Evolutionary conservation across 2,329 filamentous ascomycete genomes (phyloP), one percentile per base, ranked within the genome.

Genomic region (Ophidiomyces ophidiicola): DNA sequence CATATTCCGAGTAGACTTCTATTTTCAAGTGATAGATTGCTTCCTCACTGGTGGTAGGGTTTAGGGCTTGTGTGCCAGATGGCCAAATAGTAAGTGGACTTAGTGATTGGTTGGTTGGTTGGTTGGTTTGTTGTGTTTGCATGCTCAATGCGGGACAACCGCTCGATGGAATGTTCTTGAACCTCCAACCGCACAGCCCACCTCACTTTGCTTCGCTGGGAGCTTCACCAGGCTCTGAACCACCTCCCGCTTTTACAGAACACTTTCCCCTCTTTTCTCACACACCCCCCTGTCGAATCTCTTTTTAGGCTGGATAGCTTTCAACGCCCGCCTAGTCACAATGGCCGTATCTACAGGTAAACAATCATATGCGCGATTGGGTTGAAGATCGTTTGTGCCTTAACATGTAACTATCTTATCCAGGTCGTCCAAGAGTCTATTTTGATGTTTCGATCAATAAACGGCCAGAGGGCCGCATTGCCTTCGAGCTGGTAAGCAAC

Each of bases 361-460:
- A 11, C 7, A 6, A 6, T 23, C 24, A 25, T 21, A 12, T 29
- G n/a, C n/a, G n/a, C n/a, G n/a, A n/a, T n/a, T n/a, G 14, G 17
- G 26, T 12, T 17, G 26, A 20, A 29, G 21, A 12, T 12, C 14
- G 10, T 17, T 25, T 11, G 5, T 10, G 18, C 12, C 20, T 7
- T 6, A 10, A 17, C 6, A 8, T 7, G 6, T 32, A 7, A 32
- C 7, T n/a, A n/a, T 32, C 15, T 17, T 17, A 14, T 39, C 7
- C 58, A 69, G 69, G 70, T 59, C 80, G 82, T 55, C 76, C 76
- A 58, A 79, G 82, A 52, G 87, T 94, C 66, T 98, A 80, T 70
- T 94, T 98, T 62, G 87, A 96, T 68, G 79, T 98, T 58, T 70
- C 78, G 46, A 80, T 96, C 56, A 86, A 82, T 56, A 73, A 75